Base-by-base conservation (phyloP, 108 stramenopile genomes). In the Fragilaria crotonensis region DNA sequence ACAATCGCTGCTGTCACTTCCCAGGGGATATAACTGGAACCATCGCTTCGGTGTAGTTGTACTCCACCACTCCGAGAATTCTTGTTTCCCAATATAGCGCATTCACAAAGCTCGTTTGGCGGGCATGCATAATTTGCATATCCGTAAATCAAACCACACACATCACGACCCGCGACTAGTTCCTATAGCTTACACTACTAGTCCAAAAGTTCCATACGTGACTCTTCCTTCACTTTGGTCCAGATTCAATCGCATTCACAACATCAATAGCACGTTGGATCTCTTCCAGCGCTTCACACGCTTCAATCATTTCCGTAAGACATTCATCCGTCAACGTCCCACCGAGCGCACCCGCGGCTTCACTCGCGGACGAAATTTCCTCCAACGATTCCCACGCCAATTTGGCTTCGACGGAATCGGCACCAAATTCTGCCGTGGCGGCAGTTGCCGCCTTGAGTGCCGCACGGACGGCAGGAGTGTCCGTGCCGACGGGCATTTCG, bases 321-420 rank as follows among this genome's bases (percentile, higher is more conserved):
- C 78, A 79, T 63, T 79, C 78, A 17, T 79, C 69, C 11, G 62
- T 58, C 28, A 77, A 19, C 22, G 19, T 62, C 14, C 60, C 72
- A 33, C 54, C 54, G 19, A 56, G 2, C 2, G 54, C 54, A 22
- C 27, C 33, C 33, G 1, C 30, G 54, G 19, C 19, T 32, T 31
- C 33, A 7, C 49, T 19, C 18, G 30, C 54, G 23, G 54, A 32
- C 14, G 36, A 41, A 59, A 90, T 72, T 55, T 90, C 84, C 62
- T 90, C 89, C 1, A 90, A 79, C 0, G 70, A 69, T 33, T 87
- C 89, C 89, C 89, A 90, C 14, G 89, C 89, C 65, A 90, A 47
- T 45, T 59, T 69, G 47, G 89, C 89, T 54, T 87, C 77, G 22
- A 53, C 31, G 27, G 81, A 83, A n/a, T 52, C 25, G 17, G 52